Evolutionary conservation across 1,284 basidiomycete species (phyloP).

Genomic region (Apiotrichum sp.): DNA sequence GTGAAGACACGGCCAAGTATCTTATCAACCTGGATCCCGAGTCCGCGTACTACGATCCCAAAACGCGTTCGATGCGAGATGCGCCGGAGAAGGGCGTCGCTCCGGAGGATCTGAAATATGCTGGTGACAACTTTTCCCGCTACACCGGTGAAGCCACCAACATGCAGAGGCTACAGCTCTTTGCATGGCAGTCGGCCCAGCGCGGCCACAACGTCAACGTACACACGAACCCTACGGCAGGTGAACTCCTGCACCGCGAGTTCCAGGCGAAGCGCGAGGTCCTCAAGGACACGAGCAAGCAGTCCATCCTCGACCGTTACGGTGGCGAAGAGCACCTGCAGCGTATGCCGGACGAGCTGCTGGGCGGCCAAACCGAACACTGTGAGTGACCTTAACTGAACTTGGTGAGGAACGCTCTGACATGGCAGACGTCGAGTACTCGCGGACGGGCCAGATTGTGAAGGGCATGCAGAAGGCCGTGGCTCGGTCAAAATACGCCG

Average conservation of each 20-base stretch:
- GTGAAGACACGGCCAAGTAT: constrained; percentile 99
- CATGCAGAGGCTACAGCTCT: constrained; percentile 86
- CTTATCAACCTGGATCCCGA: constrained; percentile 93
- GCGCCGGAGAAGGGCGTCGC: constrained; percentile 72
- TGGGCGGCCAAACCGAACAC: constrained; percentile 90
- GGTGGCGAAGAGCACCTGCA: constrained; percentile 92
- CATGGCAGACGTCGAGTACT: constrained; percentile 77
- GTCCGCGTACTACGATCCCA: constrained; percentile 98
- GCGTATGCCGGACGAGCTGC: constrained; percentile 68
- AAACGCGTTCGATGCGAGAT: constrained; percentile 99
- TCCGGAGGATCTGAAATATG: constrained; percentile 84
- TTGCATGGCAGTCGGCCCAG: constrained; percentile 93
- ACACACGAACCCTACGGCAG: constrained; percentile 93
- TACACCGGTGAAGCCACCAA: constrained; percentile 84
- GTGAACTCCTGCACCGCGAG: constrained; percentile 83
- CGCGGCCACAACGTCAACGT: constrained; percentile 91
- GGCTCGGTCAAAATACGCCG: constrained; percentile 82
- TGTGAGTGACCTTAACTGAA: constrained; percentile 46
- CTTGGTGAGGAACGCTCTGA: background rate
- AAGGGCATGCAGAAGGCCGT: constrained; percentile 86
- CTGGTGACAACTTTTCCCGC: constrained; percentile 93
- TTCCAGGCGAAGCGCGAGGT: constrained; percentile 89
- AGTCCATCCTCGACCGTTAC: constrained; percentile 80
- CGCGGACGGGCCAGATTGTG: constrained; percentile 79
- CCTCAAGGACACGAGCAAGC: constrained; percentile 77